Evolutionary conservation across 2,329 filamentous ascomycete species (phyloP).

Genomic region (Trichoderma atrobrunneum): DNA sequence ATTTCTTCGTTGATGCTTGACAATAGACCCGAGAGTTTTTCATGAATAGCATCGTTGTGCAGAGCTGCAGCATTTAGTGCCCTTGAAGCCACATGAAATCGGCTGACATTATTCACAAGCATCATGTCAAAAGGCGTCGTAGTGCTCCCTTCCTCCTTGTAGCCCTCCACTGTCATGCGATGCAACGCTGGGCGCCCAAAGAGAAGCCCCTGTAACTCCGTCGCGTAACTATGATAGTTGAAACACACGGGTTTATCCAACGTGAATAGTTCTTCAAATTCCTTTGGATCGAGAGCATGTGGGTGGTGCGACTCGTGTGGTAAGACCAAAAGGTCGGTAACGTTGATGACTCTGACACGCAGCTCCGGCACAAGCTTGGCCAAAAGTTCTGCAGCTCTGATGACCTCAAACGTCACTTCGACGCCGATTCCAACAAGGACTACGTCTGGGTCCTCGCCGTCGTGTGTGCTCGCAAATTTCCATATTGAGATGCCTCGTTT

Average conservation of each 20-base stretch:
- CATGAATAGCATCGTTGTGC: neutral
- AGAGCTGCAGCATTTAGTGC: neutral
- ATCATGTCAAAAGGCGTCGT: conserved; percentile 67
- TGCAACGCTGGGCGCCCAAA: conserved; percentile 54
- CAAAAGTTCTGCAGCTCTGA: conserved; percentile 58
- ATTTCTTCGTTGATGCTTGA: neutral
- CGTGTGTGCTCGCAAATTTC: conserved; percentile 59
- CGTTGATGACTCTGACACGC: conserved; percentile 59
- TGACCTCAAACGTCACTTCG: conserved; percentile 56
- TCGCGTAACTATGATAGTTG: conserved; percentile 65
- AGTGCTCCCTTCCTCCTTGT: conserved; percentile 63
- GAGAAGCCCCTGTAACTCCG: conserved; percentile 58
- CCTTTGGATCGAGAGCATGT: conserved; percentile 51
- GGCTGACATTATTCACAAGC: conserved; percentile 52
- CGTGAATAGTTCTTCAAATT: conserved; percentile 58
- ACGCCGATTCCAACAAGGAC: conserved; percentile 62
- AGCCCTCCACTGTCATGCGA: conserved; percentile 56
- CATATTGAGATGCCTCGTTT: conserved; percentile 57
- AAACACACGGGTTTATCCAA: conserved; percentile 55
- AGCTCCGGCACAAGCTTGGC: conserved; percentile 48
- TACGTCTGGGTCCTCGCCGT: conserved; percentile 57
- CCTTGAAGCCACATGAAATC: conserved; percentile 46
- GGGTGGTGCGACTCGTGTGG: conserved; percentile 55
- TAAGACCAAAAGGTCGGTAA: conserved; percentile 59
- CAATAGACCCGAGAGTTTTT: neutral